Percentiles rank a stretch among this genome's conserved stretches.
These are phyloP conservation scores for Rhizophagus clarus DNA, from an alignment of 192 early-diverging fungal genomes.

Conservation along the genomic window DNA sequence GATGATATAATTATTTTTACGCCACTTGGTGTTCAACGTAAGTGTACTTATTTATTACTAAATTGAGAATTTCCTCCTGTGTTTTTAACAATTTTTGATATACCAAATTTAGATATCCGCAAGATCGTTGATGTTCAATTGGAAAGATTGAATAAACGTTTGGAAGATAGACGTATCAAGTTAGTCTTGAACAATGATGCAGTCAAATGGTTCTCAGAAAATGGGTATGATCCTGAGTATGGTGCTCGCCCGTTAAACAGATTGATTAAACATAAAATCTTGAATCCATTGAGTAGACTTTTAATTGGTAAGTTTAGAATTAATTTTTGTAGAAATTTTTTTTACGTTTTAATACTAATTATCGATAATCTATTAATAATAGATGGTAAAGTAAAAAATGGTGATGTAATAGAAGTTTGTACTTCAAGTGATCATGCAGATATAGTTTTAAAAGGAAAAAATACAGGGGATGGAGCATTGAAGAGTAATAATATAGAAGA, in stretches of 20 bases:
- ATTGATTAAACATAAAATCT: constrained; percentile 74
- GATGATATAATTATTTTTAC: constrained; percentile 92
- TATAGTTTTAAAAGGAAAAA: constrained; percentile 1
- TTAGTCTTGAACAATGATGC: constrained; percentile 72
- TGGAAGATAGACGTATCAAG: constrained; percentile 75
- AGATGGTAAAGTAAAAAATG: constrained; percentile 28
- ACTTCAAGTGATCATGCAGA: neutral
- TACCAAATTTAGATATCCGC: constrained; percentile 45
- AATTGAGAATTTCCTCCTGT: no score
- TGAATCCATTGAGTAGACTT: constrained; percentile 49
- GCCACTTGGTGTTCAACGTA: constrained; percentile 55
- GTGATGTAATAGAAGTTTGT: constrained; percentile 13
- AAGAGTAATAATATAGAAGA: neutral
- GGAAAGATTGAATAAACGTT: constrained; percentile 64
- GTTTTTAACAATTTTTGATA: neutral
- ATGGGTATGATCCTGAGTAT: constrained; percentile 91
- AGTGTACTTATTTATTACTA: neutral
- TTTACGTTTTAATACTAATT: neutral
- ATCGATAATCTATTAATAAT: neutral
- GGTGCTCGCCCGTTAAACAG: constrained; percentile 93
- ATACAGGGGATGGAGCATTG: neutral
- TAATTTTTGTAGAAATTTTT: neutral
- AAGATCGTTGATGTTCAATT: constrained; percentile 78
- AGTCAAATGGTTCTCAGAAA: constrained; percentile 71
- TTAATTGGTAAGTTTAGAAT: constrained; percentile 16